These are phyloP conservation scores for Pueraria montana DNA, from an alignment of 306 rosid genomes.

Conservation along the genomic window DNA sequence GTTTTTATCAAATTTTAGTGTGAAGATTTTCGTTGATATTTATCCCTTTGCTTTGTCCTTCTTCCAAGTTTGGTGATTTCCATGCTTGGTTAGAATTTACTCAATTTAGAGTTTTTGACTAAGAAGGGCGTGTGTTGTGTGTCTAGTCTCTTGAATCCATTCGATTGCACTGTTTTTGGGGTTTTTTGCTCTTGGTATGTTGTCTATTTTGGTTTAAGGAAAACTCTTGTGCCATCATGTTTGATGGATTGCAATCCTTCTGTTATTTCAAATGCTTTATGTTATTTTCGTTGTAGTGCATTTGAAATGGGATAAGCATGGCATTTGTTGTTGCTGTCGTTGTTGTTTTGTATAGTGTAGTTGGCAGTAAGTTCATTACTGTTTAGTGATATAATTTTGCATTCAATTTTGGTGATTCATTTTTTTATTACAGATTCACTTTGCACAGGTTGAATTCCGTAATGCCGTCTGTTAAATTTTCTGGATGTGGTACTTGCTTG, in stretches of 20 bases:
- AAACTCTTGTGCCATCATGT: neutral
- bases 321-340: neutral
- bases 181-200: neutral
- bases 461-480: conserved; percentile 29
- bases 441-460: conserved; percentile 2
- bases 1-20: conserved; percentile 3
- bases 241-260: conserved; percentile 20
- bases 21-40: neutral
- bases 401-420: neutral
- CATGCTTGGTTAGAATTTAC: conserved; percentile 13
- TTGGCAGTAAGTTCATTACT: conserved; percentile 1
- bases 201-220: neutral
- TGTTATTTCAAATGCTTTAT: neutral
- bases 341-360: neutral
- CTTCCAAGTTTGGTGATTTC: conserved; percentile 25
- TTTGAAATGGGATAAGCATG: neutral
- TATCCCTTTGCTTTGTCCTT: neutral
- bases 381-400: conserved; percentile 25
- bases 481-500: conserved; percentile 42
- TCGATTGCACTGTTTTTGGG: neutral
- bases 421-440: conserved; percentile 21
- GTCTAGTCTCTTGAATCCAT: conserved; percentile 11
- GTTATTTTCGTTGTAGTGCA: conserved; percentile 13
- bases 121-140: conserved; percentile 1
- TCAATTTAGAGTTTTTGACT: neutral